Evolutionary conservation across 176 grass and related monocot genomes (phyloP), one percentile per base, ranked within the genome.

Genomic region (Oryza meridionalis): DNA sequence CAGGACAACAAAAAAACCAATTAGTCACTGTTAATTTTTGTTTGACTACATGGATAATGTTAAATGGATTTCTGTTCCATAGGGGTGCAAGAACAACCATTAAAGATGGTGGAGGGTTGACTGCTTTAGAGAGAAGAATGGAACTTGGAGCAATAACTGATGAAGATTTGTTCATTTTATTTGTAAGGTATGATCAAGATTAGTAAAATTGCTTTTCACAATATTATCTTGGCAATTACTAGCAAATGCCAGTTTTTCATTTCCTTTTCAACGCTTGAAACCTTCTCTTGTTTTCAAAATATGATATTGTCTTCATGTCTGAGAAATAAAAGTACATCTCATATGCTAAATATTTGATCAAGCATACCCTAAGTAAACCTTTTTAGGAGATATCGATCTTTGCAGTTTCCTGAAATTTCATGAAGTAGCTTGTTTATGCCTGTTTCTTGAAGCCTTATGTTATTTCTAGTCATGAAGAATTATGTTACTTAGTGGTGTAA

Each of bases 61-160:
- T 81, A 67, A 80, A 33, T 47, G 65, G 8, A 42, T 24, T 15
- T 79, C 32, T 51, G 81, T 70, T 81, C n/a, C 50, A 62, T 75
- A 94, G 95, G 88, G 90, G 95, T 88, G 90, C 90, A 49, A 90
- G 85, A 82, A 92, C 88, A 76, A 88, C 95, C 79, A 91, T 91
- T 65, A 94, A 88, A 86, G 95, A 98, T 88, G 92, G 87, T 9
- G 92, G 92, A 27, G 91, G 89, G 15, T 42, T 98, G 70, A 98
- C 95, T 84, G 90, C 95, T 80, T 84, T 98, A 46, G 95, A 98
- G 87, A 94, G 95, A 84, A 88, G 92, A 90, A 98, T 98, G 95
- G 95, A 98, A 68, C 92, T 94, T 55, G 95, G 95, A 85, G 95
- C 95, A 84, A 98, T 98, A 81, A 93, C 92, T 5, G 92, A 98